Evolutionary conservation across 73 alveolate genomes (phyloP), one percentile per base, ranked within the genome.

Genomic region (Paramecium caudatum): DNA sequence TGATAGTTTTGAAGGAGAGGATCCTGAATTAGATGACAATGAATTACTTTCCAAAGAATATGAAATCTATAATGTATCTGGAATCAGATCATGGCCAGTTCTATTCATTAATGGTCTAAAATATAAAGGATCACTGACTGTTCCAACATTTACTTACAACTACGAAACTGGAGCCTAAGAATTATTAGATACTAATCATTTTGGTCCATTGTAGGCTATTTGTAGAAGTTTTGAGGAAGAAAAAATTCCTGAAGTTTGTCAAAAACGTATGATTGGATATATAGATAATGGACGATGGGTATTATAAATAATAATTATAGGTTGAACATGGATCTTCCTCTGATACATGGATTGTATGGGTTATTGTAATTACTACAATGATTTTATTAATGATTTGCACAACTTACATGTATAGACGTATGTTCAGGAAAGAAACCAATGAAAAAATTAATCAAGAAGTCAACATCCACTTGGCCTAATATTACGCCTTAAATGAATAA

Each of bases 91-190:
- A 33, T 65, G 83, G 83, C 83, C 83, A 2, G 39, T 33, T n/a
- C 5, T 65, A 32, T 33, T 25, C 17, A 36, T 65, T 4, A 65
- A 65, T 32, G 83, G 34, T 15, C 15, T 33, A 10, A 65, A 36
- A 65, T 65, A 65, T 27, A 65, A 65, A 65, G 83, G 83, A 12
- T 27, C 83, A 9, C 34, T 65, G 17, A 33, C 47, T 65, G 47
- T 65, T 15, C 19, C 47, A 25, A 65, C 83, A 12, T 65, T 32
- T 33, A 33, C 47, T 1, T 65, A 1, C 10, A 74, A 74, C 19
- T 19, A 30, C 21, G 47, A 23, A 37, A 74, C 88, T 1, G 88
- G 88, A 16, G 68, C 65, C 3, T 21, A 74, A 5, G 23, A 74
- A 37, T 21, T 74, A 21, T 16, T 74, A 0, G 88, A 74, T 19